Base-by-base conservation (phyloP, 1,284 basidiomycete genomes). In the Phenoliferia sp. region DNA sequence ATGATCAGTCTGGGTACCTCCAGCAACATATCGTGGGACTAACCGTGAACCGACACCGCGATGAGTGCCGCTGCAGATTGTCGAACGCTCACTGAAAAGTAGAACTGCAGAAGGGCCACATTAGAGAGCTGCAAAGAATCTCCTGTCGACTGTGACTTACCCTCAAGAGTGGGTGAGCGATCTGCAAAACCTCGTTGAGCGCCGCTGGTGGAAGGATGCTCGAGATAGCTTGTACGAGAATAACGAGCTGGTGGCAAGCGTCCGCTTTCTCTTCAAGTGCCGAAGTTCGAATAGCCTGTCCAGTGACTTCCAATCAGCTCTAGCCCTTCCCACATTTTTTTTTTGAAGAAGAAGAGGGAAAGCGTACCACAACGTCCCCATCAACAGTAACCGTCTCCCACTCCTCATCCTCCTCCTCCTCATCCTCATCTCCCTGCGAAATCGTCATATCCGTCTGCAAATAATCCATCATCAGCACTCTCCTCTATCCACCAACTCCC, bases 261-360 rank as follows among this genome's bases (percentile, higher is more conserved):
- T 65, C 64, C 6, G 34, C 50, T 44, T 65, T 65, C 35, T 65
- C 64, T 32, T 65, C 59, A 16, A 65, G 35, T 22, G 32, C 64
- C 19, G 48, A 26, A 3, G 59, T 65, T 17, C 64, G 31, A 33
- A 61, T 55, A 19, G 55, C 55, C 48, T 52, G 19, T 22, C 39
- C 7, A 52, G 48, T n/a, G 17, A 19, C n/a, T 34, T 57, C 10
- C 56, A 57, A 3, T 3, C 22, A 34, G 29, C 15, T 32, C n/a
- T n/a, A n/a, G n/a, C n/a, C n/a, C n/a, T n/a, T n/a, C n/a, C n/a
- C 12, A 29, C 10, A 2, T 7, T 19, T 3, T 9, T 4, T 15
- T 28, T 3, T 5, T 17, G 29, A 16, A 2, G 9, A 5, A 26
- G 48, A 52, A 52, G 39, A 22, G 22, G 39, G 39, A 52, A 26